Evolutionary conservation across 164 flowering plant genomes (phyloP), one percentile per base, ranked within the genome.

Genomic region (Stephania cephalantha): DNA sequence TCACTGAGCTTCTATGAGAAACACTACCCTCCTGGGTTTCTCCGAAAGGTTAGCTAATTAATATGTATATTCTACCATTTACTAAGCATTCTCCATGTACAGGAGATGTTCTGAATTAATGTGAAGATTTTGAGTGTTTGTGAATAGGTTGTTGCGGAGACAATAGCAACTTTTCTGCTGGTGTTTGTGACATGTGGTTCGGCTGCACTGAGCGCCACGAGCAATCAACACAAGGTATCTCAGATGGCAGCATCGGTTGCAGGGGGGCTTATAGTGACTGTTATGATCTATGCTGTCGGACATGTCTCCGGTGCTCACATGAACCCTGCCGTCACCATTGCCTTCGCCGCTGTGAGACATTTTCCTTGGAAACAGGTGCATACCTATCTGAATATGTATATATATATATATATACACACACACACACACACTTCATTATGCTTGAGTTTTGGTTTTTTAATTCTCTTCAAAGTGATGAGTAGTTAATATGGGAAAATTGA

Each of bases 301-400:
- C 98, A 93, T 77, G 79, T 93, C 71, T 93, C 97, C 1, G 98
- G 98, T 20, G 97, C 98, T 1, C 97, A 90, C 78, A 90, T 93
- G 95, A 91, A 93, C 84, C 98, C 95, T 0, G 95, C 98, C 6
- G 91, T 93, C 73, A 90, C 97, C 30, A 53, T 88, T 7, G 92
- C 98, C 30, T 90, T 93, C 55, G 92, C 98, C 7, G 80, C 91
- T 12, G 81, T 81, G 35, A 48, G 88, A 18, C 92, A 86, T 73
- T 89, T 90, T 69, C 97, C 94, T 7, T 88, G 91, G 96, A 90
- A 82, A 74, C 91, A 89, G 92, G 93, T 90, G 78, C 46, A 22
- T 35, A 29, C 9, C 17, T 67, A 67, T 10, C 55, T 50, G 15
- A 3, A 50, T 50, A 8, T 9, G 12, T 10, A 10, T 50, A 8